These are phyloP conservation scores for Cladosporium sp. DNA, from an alignment of 2,329 filamentous ascomycete genomes.

Conservation along the genomic window DNA sequence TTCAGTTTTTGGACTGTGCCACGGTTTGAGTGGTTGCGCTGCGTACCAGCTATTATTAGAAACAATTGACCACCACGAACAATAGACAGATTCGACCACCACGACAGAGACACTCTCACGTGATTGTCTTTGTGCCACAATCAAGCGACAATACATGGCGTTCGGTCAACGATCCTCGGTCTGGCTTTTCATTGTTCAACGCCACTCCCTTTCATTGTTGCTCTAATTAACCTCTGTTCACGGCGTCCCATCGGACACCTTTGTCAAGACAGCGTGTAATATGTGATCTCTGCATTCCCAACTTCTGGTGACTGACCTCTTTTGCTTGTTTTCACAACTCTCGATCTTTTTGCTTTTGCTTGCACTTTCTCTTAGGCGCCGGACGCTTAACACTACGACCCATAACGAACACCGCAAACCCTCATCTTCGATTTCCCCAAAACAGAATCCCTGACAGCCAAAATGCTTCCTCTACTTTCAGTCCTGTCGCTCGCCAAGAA, in stretches of 20 bases:
- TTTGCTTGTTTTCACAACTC: not conserved
- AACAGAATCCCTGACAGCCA: not conserved
- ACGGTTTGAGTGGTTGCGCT: not conserved
- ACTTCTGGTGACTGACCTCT: not conserved
- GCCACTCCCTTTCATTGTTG: not conserved
- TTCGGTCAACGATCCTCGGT: not conserved
- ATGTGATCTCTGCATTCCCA: not conserved
- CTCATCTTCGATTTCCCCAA: not conserved
- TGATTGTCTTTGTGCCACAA: conserved; percentile 5
- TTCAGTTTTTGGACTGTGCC: not conserved
- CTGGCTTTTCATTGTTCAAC: not conserved
- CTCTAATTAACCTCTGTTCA: not conserved
- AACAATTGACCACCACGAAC: conserved; percentile 6
- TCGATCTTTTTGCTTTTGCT: not conserved
- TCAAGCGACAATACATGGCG: not conserved
- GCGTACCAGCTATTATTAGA: not conserved
- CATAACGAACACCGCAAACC: not conserved
- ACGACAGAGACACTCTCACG: not conserved
- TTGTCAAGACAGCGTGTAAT: not conserved
- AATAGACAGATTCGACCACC: not conserved
- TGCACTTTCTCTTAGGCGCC: not conserved
- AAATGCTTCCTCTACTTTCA: conserved; percentile 10
- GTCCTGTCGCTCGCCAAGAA: conserved; percentile 7
- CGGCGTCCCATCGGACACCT: not conserved
- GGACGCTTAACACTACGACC: not conserved